phyloP scores from a whole-genome alignment of 2,329 filamentous ascomycete genomes.

The Pseudomassariella vexata region DNA sequence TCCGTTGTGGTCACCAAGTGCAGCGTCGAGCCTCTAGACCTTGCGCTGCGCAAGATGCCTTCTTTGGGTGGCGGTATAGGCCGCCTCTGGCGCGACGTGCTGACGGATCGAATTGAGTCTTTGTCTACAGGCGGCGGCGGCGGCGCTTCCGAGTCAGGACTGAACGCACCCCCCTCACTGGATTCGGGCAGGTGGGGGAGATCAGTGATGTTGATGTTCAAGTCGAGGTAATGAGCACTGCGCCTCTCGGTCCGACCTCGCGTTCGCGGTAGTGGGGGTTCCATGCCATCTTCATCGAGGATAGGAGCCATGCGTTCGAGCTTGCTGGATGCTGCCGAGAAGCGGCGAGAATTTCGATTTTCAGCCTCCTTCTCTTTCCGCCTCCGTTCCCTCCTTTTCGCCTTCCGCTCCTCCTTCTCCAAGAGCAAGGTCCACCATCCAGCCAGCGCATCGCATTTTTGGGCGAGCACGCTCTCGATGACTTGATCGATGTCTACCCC shows the following conservation, averaged over 20 bases:
- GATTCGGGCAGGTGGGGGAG: constrained; percentile 71
- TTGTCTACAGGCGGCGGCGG: constrained; percentile 76
- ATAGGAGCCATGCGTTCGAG: constrained; percentile 75
- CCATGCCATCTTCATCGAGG: constrained; percentile 65
- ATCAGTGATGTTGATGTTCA: constrained; percentile 62
- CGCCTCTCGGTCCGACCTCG: constrained; percentile 75
- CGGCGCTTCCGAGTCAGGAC: constrained; percentile 40
- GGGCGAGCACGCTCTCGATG: constrained; percentile 86
- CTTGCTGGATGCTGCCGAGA: constrained; percentile 86
- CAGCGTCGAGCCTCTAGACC: constrained; percentile 76
- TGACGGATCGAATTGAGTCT: constrained; percentile 67
- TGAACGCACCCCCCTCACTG: constrained; percentile 36
- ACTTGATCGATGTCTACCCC: constrained; percentile 92
- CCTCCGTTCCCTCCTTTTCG: constrained; percentile 71
- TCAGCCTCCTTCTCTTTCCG: constrained; percentile 80
- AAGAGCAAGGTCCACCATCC: constrained; percentile 96
- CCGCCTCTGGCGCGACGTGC: constrained; percentile 70
- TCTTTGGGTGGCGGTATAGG: constrained; percentile 85
- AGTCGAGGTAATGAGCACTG: constrained; percentile 58
- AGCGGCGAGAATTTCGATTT: constrained; percentile 68
- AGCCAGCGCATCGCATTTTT: constrained; percentile 82
- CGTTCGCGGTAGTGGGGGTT: constrained; percentile 53
- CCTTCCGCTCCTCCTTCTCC: constrained; percentile 91
- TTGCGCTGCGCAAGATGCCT: constrained; percentile 58
- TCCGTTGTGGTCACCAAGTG: constrained; percentile 71